These are phyloP conservation scores for Metschnikowia continentalis DNA, from an alignment of 805 yeast genomes.

Conservation along the genomic window DNA sequence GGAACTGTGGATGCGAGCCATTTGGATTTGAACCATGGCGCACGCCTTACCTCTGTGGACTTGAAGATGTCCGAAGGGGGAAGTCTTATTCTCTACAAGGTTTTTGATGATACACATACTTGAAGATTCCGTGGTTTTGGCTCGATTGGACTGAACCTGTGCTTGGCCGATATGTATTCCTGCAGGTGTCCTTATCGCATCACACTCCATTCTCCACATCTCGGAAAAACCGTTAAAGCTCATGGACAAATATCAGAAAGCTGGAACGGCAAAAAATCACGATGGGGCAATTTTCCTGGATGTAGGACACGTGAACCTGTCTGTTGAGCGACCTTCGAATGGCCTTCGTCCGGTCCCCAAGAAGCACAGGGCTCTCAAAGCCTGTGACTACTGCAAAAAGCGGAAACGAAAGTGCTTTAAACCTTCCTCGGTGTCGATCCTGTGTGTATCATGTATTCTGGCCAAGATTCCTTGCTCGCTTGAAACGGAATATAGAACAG, in stretches of 20 bases:
- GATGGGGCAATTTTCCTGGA: neutral
- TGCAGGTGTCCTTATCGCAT: conserved; percentile 1
- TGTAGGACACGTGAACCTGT: neutral
- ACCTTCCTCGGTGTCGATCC: conserved; percentile 38
- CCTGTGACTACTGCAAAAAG: conserved; percentile 53
- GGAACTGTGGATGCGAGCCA: conserved; percentile 33
- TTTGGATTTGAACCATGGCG: conserved; percentile 28
- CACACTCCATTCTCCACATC: neutral
- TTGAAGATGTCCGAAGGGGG: conserved; percentile 13
- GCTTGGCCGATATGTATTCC: neutral
- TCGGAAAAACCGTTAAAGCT: neutral
- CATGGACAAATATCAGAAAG: neutral
- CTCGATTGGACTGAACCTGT: neutral
- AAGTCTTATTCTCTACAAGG: neutral
- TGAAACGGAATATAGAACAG: conserved; percentile 19
- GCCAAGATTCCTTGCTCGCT: conserved; percentile 52
- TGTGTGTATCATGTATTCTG: conserved; percentile 59
- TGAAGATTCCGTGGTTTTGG: neutral
- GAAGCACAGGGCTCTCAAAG: conserved; percentile 41
- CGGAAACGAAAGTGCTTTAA: conserved; percentile 63
- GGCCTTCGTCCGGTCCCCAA: conserved; percentile 1
- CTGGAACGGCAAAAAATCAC: neutral
- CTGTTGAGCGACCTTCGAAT: neutral
- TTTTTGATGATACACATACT: neutral
- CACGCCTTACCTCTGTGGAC: conserved; percentile 23